Evolutionary conservation across 176 grass and related monocot species (phyloP).

Genomic region (Aegilops sharonensis): DNA sequence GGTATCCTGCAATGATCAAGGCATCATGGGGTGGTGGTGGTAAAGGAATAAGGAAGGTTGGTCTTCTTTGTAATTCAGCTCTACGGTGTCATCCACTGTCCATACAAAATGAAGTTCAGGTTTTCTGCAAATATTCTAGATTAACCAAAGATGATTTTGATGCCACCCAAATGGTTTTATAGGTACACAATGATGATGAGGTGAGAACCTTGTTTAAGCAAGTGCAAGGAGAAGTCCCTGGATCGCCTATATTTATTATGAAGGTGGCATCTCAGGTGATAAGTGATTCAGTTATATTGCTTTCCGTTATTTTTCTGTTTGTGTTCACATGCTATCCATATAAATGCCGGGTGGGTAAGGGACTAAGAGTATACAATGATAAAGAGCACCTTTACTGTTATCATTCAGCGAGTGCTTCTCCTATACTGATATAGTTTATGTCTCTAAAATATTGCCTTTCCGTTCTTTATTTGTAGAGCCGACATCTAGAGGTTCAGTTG

Average conservation of each 20-base stretch:
- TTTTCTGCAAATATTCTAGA: slow-evolving; percentile 8
- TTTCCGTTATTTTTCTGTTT: no score
- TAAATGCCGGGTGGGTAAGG: no score
- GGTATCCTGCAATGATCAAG: slow-evolving; percentile 99
- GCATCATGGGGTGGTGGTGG: slow-evolving; percentile 98
- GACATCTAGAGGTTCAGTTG: slow-evolving; percentile 97
- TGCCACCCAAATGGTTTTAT: slow-evolving; percentile 25
- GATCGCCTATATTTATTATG: slow-evolving; percentile 92
- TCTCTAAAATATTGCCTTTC: slow-evolving; percentile 19
- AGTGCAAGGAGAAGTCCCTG: slow-evolving; percentile 99
- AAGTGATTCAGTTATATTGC: no score
- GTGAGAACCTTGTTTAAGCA: slow-evolving; percentile 94
- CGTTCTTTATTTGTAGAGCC: slow-evolving; percentile 59
- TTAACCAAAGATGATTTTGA: slow-evolving; percentile 18
- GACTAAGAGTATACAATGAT: no score
- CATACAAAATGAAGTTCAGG: background rate
- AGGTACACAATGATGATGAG: slow-evolving; percentile 98
- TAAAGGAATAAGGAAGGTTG: slow-evolving; percentile 99
- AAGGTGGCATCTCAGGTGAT: no score
- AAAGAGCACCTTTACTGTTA: background rate
- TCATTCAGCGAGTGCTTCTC: slow-evolving; percentile 12
- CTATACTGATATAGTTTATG: slow-evolving; percentile 7
- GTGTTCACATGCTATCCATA: no score
- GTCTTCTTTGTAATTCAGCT: slow-evolving; percentile 39
- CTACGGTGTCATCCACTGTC: slow-evolving; percentile 2